These are phyloP conservation scores for Sporisorium scitamineum DNA, from an alignment of 1,284 basidiomycete species.

Conservation along the genomic window DNA sequence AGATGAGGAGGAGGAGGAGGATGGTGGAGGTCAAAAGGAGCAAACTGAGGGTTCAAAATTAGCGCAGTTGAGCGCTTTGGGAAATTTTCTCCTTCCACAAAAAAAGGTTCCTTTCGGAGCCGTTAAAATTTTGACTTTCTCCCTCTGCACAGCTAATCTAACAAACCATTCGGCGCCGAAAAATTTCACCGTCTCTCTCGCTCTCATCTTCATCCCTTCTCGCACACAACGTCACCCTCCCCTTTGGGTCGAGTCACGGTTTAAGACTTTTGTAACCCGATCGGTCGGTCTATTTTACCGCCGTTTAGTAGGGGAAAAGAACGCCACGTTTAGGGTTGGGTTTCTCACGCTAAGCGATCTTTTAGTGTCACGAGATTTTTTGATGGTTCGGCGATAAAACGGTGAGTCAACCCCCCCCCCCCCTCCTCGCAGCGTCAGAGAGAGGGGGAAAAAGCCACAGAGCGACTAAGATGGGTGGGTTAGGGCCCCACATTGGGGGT, in stretches of 20 bases:
- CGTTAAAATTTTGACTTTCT: not conserved
- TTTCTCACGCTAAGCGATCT: not conserved
- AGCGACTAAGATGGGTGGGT: too few species aligned
- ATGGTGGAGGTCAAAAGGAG: not conserved
- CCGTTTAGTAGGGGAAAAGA: too few species aligned
- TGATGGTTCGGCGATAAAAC: conserved; percentile 2
- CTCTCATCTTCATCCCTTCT: too few species aligned
- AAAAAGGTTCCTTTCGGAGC: not conserved
- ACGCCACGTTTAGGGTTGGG: not conserved
- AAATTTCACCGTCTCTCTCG: not conserved
- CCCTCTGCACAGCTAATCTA: not conserved
- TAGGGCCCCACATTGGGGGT: too few species aligned
- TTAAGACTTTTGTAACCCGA: too few species aligned
- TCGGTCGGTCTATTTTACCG: too few species aligned
- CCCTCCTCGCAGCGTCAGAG: too few species aligned
- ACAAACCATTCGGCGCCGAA: not conserved
- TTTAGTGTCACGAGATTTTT: not conserved
- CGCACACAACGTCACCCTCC: too few species aligned
- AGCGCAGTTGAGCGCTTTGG: not conserved
- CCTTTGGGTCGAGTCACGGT: too few species aligned
- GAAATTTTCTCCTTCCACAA: not conserved
- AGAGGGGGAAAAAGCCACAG: too few species aligned
- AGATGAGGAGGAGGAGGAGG: not conserved
- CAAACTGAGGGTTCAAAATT: too few species aligned
- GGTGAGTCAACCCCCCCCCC: too few species aligned